Base-by-base conservation (phyloP, 331 rosid species). In the Acacia pycnantha region DNA sequence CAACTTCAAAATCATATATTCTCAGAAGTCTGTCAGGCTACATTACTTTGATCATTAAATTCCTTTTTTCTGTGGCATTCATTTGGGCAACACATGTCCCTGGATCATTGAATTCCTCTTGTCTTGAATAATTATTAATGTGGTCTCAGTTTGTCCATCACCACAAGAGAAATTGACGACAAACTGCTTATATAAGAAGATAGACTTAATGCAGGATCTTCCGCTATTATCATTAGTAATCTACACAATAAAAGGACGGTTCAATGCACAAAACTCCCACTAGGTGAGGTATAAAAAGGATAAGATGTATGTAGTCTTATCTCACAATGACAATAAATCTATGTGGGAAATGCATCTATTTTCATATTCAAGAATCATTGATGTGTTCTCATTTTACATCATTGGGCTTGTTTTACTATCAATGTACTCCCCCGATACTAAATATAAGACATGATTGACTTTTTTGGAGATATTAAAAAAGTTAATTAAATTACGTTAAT, bases 141-240 rank as follows among this genome's bases (percentile, higher is more conserved):
- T 77, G 27, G 83, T 77, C 62, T 50, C 82, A 53, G 81, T 67
- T 78, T 41, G 74, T 67, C 67, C 74, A 69, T 73, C 69, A 75
- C 81, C 73, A 70, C 43, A 67, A 51, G 68, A 69, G 77, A 73
- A 82, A 62, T 82, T 85, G 77, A 81, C 76, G 68, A 24, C 58
- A 53, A 37, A 80, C 75, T 77, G 80, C 83, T 84, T 79, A 73
- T 56, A 79, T 62, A 35, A 41, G 77, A 78, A 77, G 10, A 77
- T 76, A 70, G 81, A 74, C 73, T 79, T 44, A 29, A 58, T 66
- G 65, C 66, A 81, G 47, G 67, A 83, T 80, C 61, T 54, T 54
- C 79, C 70, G 73, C 67, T 47, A 44, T 62, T 37, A 66, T 61
- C 82, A 53, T 67, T 70, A 76, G 59, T 62, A 70, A 67, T 78